Percentiles rank a stretch among this genome's conserved stretches.
phyloP scores from a whole-genome alignment of 1,284 basidiomycete genomes.

The Chiua sp. region DNA sequence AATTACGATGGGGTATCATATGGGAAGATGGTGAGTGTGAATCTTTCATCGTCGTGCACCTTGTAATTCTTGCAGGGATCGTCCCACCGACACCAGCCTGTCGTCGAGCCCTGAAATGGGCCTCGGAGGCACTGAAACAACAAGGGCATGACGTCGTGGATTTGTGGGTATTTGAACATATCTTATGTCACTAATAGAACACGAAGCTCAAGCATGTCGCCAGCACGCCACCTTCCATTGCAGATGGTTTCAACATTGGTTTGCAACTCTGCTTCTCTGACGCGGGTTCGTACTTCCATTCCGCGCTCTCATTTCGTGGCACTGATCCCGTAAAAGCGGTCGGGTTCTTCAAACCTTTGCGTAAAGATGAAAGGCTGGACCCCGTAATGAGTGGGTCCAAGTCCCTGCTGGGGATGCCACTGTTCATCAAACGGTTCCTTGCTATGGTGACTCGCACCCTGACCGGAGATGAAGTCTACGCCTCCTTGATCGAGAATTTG shows the following conservation, averaged over 20 bases:
- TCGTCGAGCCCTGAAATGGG: slow-evolving; percentile 65
- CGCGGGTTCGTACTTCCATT: slow-evolving; percentile 44
- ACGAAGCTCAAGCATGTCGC: neutral
- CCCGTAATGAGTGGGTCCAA: slow-evolving; percentile 44
- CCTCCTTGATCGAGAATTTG: slow-evolving; percentile 56
- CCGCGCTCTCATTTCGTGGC: neutral
- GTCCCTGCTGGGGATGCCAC: slow-evolving; percentile 49
- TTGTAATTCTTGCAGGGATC: slow-evolving; percentile 33
- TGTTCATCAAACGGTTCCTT: slow-evolving; percentile 52
- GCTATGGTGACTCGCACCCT: slow-evolving; percentile 46
- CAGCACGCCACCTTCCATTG: slow-evolving; percentile 52
- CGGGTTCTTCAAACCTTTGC: slow-evolving; percentile 45
- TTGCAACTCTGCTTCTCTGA: slow-evolving; percentile 59
- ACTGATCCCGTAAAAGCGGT: slow-evolving; percentile 38
- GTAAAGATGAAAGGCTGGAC: slow-evolving; percentile 47
- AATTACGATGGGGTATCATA: slow-evolving; percentile 39
- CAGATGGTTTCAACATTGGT: slow-evolving; percentile 50
- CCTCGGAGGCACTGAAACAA: slow-evolving; percentile 58
- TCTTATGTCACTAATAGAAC: neutral
- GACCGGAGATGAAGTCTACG: slow-evolving; percentile 54
- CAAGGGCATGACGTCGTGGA: slow-evolving; percentile 73
- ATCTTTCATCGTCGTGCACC: neutral
- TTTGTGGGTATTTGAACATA: slow-evolving; percentile 50
- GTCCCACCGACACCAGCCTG: slow-evolving; percentile 71
- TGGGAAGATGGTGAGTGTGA: slow-evolving; percentile 39